A percentile compares a stretch with the other conserved stretches of the same genome.
Conservation (phyloP, 352 stramenopile genomes). For the Phytophthora agathidicida region DNA sequence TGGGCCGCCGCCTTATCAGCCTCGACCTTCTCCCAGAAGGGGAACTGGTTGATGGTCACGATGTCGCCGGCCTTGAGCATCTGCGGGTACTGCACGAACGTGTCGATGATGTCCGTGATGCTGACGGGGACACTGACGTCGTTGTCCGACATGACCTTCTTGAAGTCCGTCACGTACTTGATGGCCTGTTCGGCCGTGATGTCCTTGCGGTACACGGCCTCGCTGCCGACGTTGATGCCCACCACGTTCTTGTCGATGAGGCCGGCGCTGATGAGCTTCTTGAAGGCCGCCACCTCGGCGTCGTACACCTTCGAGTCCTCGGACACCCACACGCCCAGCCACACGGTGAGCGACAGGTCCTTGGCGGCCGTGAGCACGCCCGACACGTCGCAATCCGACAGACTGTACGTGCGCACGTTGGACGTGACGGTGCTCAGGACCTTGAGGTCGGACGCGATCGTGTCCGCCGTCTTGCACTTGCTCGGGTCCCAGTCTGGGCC, state of each 20-base stretch:
- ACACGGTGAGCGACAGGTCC: constrained; percentile 70
- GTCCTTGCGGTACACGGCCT: constrained; percentile 81
- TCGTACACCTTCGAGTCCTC: constrained; percentile 67
- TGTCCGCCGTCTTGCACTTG: constrained; percentile 75
- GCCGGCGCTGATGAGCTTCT: constrained; percentile 59
- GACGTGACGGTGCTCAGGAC: constrained; percentile 65
- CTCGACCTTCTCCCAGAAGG: constrained; percentile 81
- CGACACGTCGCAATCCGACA: constrained; percentile 78
- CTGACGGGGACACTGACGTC: constrained; percentile 64
- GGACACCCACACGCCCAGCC: constrained; percentile 85
- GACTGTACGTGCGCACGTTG: constrained; percentile 83
- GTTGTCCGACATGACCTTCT: constrained; percentile 66
- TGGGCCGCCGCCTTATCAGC: constrained; percentile 61
- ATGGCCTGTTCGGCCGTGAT: constrained; percentile 75
- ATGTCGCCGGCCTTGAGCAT: constrained; percentile 80
- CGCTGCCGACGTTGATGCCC: constrained; percentile 86
- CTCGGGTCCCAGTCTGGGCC: constrained; percentile 76
- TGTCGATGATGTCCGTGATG: constrained; percentile 86
- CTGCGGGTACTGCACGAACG: constrained; percentile 76
- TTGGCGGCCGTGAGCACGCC: constrained; percentile 76
- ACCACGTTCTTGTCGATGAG: constrained; percentile 83
- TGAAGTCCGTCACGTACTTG: constrained; percentile 77
- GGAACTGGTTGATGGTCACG: constrained; percentile 87
- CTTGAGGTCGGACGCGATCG: constrained; percentile 77
- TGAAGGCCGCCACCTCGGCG: constrained; percentile 65